Base-by-base conservation (phyloP, 2,329 filamentous ascomycete genomes). In the Diaporthe amygdali region DNA sequence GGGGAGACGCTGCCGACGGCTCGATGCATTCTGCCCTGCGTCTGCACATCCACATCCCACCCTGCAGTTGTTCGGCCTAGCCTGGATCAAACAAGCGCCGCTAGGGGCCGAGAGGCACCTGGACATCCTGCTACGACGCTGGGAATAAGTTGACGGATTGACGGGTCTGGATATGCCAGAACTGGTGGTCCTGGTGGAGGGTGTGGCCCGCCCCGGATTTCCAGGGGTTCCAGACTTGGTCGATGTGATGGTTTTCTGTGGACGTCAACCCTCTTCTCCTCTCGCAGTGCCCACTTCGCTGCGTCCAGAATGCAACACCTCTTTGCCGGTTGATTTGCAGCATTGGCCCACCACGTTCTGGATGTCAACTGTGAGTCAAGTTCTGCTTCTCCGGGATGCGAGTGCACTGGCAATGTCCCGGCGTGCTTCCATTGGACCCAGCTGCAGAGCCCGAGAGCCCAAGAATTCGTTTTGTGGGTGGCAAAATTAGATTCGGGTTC, bases 1-100 rank as follows among this genome's bases (percentile, higher is more conserved):
- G 71, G 71, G 71, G 64, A 72, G 56, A 56, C 66, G 71, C 54
- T 68, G 68, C 52, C 47, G 63, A 71, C 55, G 64, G 64, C 49
- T 59, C 20, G 63, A 34, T 71, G 47, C 68, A 64, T 67, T 46
- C 59, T 66, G 59, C 47, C 49, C 51, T 46, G 41, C 34, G 37
- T 52, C 37, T 61, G 39, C 44, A 69, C 34, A 64, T 37, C 59
- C 44, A 49, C 44, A 49, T 6, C 30, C 59, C 32, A 37, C 30
- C 59, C 34, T 64, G 41, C 30, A 44, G 34, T 10, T 5, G 34
- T 66, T 27, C 44, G 37, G 49, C 39, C 61, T 44, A 47, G 51
- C 30, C 25, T 47, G 37, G 25, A 51, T 56, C 20, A 25, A 46
- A 37, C 51, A 56, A 46, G 41, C 32, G 39, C 39, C 44, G 34